phyloP scores from a whole-genome alignment of 2,329 filamentous ascomycete species.

The Erysiphe pisi region DNA sequence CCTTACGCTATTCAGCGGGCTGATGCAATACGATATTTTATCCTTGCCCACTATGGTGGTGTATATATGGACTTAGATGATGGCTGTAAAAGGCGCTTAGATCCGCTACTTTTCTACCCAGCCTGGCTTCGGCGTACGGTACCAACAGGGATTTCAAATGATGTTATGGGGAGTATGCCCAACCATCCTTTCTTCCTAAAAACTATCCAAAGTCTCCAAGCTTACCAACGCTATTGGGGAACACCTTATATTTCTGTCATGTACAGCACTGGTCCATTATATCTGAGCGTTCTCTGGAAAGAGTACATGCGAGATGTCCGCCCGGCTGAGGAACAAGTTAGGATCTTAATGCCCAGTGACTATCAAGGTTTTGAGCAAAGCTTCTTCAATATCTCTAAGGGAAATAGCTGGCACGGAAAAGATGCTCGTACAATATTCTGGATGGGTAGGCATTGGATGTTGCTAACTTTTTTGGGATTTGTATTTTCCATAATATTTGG shows the following conservation, averaged over 20 bases:
- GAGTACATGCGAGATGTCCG: slow-evolving; percentile 52
- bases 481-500: slow-evolving; percentile 35
- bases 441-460: slow-evolving; percentile 40
- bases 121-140: slow-evolving; percentile 60
- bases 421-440: slow-evolving; percentile 44
- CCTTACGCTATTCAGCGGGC: slow-evolving; percentile 65
- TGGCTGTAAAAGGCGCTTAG: slow-evolving; percentile 38
- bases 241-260: slow-evolving; percentile 63
- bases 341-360: slow-evolving; percentile 59
- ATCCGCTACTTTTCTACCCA: slow-evolving; percentile 57
- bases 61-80: slow-evolving; percentile 69
- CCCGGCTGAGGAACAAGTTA: slow-evolving; percentile 45
- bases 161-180: slow-evolving; percentile 63
- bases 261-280: slow-evolving; percentile 66
- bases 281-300: slow-evolving; percentile 64
- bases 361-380: slow-evolving; percentile 59
- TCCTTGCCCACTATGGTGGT: slow-evolving; percentile 64
- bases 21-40: slow-evolving; percentile 69
- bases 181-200: slow-evolving; percentile 64
- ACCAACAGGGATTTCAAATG: slow-evolving; percentile 71
- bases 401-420: slow-evolving; percentile 42
- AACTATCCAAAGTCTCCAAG: slow-evolving; percentile 56
- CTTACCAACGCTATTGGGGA: slow-evolving; percentile 57
- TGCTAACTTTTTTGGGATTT: slow-evolving; percentile 37
- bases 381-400: slow-evolving; percentile 50